phyloP scores from a whole-genome alignment of 1,139 yeast genomes.

The Scheffersomyces illinoinensis region DNA sequence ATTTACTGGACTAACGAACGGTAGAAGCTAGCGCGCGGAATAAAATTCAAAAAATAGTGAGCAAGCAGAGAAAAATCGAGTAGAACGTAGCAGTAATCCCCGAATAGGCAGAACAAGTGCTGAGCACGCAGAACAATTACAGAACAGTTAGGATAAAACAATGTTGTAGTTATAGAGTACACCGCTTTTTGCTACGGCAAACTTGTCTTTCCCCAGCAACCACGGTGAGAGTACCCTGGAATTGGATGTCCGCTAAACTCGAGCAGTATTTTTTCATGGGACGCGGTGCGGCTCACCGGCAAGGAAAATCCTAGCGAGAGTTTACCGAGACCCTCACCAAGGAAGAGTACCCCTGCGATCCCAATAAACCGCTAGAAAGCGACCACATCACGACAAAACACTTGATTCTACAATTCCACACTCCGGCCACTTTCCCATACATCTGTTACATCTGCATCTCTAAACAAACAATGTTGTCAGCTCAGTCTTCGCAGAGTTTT shows the following conservation, averaged over 20 bases:
- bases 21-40: too few relatives aligned
- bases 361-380: neutral
- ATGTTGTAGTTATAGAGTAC: neutral
- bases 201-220: neutral
- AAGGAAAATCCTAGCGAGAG: neutral
- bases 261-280: neutral
- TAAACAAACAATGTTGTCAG: neutral
- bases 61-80: too few relatives aligned
- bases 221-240: neutral
- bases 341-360: neutral
- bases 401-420: neutral
- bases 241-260: neutral
- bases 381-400: too few relatives aligned
- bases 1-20: too few relatives aligned
- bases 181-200: neutral
- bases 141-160: neutral
- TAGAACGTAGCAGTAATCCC: too few relatives aligned
- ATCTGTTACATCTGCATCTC: too few relatives aligned
- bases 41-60: too few relatives aligned
- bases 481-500: neutral
- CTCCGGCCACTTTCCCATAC: too few relatives aligned
- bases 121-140: neutral
- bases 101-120: neutral
- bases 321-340: neutral
- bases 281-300: neutral